A percentile compares a stretch with the other conserved stretches of the same genome.
Conservation (phyloP, 139 green algal genomes). For the Chlamydomonas asymmetrica region DNA sequence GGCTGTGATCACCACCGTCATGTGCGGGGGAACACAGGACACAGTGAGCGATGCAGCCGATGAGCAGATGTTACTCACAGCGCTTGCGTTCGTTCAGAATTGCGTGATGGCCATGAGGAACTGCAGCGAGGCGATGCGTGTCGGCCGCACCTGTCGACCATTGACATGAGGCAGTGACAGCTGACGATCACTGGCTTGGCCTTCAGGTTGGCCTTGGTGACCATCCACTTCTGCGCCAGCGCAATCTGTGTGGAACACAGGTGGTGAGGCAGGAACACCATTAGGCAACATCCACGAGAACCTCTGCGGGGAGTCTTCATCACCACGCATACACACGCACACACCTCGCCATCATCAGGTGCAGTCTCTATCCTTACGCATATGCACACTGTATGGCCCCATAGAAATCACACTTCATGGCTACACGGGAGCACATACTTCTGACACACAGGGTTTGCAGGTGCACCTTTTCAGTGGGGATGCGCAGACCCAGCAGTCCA, state of each 20-base stretch:
- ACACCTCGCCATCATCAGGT: background rate
- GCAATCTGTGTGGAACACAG: constrained; percentile 33
- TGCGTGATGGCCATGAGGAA: no score
- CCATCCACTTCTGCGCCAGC: constrained; percentile 58
- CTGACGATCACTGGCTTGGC: constrained; percentile 47
- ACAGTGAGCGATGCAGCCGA: no score
- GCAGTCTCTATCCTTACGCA: background rate
- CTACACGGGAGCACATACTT: no score
- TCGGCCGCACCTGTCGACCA: constrained; percentile 24
- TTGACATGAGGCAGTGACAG: constrained; percentile 49
- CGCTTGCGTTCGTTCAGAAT: no score
- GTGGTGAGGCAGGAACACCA: no score
- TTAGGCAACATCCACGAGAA: no score
- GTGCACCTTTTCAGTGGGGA: constrained; percentile 47
- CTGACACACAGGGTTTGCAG: no score
- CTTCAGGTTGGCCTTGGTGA: constrained; percentile 49
- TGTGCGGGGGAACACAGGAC: no score
- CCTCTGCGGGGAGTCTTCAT: no score
- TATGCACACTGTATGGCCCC: background rate
- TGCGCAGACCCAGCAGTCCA: constrained; percentile 59
- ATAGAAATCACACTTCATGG: background rate
- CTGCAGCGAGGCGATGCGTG: no score
- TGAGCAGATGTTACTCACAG: no score
- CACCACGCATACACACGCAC: background rate
- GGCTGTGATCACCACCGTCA: no score